Evolutionary conservation across 805 yeast genomes (phyloP).

Genomic region (Hanseniaspora taiwanica): DNA sequence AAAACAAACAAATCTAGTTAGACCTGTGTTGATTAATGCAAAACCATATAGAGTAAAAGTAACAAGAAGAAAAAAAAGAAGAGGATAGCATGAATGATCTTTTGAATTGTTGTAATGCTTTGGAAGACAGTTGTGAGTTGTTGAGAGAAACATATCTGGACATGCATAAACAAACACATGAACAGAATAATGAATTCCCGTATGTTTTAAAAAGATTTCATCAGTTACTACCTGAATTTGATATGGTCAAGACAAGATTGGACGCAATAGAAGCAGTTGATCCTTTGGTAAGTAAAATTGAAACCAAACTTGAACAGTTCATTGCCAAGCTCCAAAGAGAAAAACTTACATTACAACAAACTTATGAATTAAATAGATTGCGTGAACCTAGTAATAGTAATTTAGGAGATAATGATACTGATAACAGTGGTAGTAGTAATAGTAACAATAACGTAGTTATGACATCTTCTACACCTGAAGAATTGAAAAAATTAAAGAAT

Average conservation of each 20-base stretch:
- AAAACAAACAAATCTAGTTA: too few relatives aligned
- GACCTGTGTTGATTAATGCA: too few relatives aligned
- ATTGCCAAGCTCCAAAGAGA: conserved; percentile 17
- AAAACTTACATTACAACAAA: conserved; percentile 17
- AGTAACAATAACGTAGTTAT: conserved; percentile 19
- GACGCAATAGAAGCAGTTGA: conserved; percentile 22
- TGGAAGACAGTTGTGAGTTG: conserved; percentile 13
- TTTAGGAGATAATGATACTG: not conserved
- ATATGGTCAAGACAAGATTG: conserved; percentile 21
- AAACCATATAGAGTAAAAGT: too few relatives aligned
- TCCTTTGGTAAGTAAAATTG: conserved; percentile 17
- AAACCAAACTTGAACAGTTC: conserved; percentile 17
- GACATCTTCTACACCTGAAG: conserved; percentile 22
- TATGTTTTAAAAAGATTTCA: conserved; percentile 11
- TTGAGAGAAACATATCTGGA: conserved; percentile 13
- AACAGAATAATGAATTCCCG: not conserved
- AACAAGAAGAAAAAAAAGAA: too few relatives aligned
- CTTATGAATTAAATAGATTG: conserved; percentile 17
- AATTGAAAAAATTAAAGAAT: conserved; percentile 16
- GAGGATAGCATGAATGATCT: not conserved
- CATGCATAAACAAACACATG: not conserved
- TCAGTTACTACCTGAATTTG: conserved; percentile 22
- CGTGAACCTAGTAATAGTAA: conserved; percentile 12
- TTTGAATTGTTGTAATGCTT: not conserved
- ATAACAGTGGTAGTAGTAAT: conserved; percentile 6